phyloP scores from a whole-genome alignment of 495 filamentous ascomycete genomes.

The Echria macrotheca region DNA sequence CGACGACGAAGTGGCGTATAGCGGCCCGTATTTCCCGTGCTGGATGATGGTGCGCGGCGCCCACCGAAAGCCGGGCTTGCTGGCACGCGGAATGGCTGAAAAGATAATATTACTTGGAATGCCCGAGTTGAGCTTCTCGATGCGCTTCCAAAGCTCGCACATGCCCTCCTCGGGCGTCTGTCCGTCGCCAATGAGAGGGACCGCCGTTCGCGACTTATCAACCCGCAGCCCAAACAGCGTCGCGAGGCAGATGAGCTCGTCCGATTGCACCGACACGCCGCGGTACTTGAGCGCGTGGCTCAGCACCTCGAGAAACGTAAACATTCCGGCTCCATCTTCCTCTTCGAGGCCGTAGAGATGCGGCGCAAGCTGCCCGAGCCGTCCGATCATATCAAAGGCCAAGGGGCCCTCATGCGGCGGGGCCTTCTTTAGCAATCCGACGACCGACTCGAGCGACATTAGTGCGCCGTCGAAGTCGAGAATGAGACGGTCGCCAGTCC shows the following conservation, averaged over 20 bases:
- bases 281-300: slow-evolving; percentile 11
- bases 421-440: background rate
- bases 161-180: background rate
- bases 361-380: background rate
- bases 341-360: background rate
- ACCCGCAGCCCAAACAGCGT: slow-evolving; percentile 12
- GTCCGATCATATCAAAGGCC: background rate
- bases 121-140: background rate
- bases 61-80: background rate
- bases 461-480: slow-evolving; percentile 1
- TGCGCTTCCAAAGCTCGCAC: background rate
- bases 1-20: background rate
- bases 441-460: background rate
- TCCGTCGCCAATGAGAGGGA: background rate
- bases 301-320: slow-evolving; percentile 1
- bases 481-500: background rate
- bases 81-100: background rate
- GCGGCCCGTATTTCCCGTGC: background rate
- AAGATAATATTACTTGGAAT: background rate
- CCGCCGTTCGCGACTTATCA: background rate
- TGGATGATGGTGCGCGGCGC: background rate
- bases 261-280: slow-evolving; percentile 10
- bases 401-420: slow-evolving; percentile 1
- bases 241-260: slow-evolving; percentile 19
- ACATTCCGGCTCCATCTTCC: background rate